These are phyloP conservation scores for Mycena haematopus DNA, from an alignment of 768 basidiomycete genomes.

Conservation along the genomic window DNA sequence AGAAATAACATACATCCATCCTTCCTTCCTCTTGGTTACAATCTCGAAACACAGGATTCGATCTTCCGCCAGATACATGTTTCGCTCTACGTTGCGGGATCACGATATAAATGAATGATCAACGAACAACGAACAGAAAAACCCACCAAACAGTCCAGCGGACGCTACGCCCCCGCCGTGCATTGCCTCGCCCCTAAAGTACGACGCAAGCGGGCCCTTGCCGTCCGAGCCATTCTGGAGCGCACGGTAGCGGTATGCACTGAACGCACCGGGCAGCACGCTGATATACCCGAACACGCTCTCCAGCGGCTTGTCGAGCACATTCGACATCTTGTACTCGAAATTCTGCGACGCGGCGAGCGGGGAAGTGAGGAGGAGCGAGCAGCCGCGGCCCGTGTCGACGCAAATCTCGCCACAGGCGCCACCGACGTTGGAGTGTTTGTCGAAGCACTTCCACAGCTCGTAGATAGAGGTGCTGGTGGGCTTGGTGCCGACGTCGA, in stretches of 20 bases:
- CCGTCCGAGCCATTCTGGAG: slow-evolving; percentile 87
- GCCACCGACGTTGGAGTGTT: slow-evolving; percentile 85
- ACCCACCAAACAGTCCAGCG: slow-evolving; percentile 74
- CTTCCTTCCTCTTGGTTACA: slow-evolving; percentile 86
- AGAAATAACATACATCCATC: slow-evolving; percentile 67
- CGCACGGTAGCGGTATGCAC: slow-evolving; percentile 89
- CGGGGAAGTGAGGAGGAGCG: slow-evolving; percentile 73
- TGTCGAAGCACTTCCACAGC: slow-evolving; percentile 96
- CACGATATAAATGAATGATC: not conserved
- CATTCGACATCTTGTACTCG: slow-evolving; percentile 97
- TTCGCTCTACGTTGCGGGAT: slow-evolving; percentile 47
- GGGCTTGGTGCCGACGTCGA: slow-evolving; percentile 96
- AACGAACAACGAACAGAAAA: slow-evolving; percentile 17
- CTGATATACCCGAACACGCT: slow-evolving; percentile 88
- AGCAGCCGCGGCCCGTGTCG: slow-evolving; percentile 77
- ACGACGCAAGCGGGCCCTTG: slow-evolving; percentile 87
- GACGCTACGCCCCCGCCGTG: slow-evolving; percentile 63
- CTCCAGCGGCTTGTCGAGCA: slow-evolving; percentile 96
- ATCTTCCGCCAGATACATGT: slow-evolving; percentile 93
- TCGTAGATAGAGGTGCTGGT: slow-evolving; percentile 95
- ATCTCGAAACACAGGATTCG: slow-evolving; percentile 94
- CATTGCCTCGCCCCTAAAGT: slow-evolving; percentile 94
- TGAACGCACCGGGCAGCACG: slow-evolving; percentile 91
- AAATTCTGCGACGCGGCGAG: slow-evolving; percentile 96
- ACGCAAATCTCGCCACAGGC: slow-evolving; percentile 96